phyloP scores from a whole-genome alignment of 2,329 filamentous ascomycete genomes.

The Tolypocladium endophyticum region DNA sequence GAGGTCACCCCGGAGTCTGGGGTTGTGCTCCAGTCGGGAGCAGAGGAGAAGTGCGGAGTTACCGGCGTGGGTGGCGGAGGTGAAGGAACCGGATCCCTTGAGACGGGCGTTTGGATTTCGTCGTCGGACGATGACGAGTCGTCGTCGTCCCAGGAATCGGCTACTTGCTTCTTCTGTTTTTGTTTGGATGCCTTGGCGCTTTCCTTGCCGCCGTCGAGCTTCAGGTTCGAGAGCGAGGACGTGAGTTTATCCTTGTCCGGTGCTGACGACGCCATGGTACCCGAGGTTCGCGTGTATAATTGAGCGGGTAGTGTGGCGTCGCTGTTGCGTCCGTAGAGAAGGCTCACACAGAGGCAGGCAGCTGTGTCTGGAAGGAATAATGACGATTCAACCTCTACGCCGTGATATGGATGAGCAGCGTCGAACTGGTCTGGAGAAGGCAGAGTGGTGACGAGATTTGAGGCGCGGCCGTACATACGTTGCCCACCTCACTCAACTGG shows the following conservation, averaged over 20 bases:
- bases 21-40: conserved; percentile 2
- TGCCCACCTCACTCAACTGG: background rate
- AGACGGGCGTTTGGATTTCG: background rate
- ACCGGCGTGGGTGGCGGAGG: conserved; percentile 60
- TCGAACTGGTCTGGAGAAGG: background rate
- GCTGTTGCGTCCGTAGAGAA: background rate
- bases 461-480: background rate
- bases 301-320: background rate
- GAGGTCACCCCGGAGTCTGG: background rate
- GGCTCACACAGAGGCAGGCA: background rate
- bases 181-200: conserved; percentile 1
- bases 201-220: conserved; percentile 13
- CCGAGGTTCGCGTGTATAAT: background rate
- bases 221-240: conserved; percentile 20
- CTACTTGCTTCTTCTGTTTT: conserved; percentile 18
- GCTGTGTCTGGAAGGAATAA: background rate
- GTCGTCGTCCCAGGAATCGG: conserved; percentile 48
- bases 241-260: conserved; percentile 14
- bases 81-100: conserved; percentile 10
- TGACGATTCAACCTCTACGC: background rate
- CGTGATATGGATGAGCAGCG: background rate
- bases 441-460: background rate
- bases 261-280: conserved; percentile 11
- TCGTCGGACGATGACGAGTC: conserved; percentile 32
- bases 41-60: conserved; percentile 28